These are phyloP conservation scores for Nannizzia gypsea DNA, from an alignment of 2,329 filamentous ascomycete genomes.

Conservation along the genomic window DNA sequence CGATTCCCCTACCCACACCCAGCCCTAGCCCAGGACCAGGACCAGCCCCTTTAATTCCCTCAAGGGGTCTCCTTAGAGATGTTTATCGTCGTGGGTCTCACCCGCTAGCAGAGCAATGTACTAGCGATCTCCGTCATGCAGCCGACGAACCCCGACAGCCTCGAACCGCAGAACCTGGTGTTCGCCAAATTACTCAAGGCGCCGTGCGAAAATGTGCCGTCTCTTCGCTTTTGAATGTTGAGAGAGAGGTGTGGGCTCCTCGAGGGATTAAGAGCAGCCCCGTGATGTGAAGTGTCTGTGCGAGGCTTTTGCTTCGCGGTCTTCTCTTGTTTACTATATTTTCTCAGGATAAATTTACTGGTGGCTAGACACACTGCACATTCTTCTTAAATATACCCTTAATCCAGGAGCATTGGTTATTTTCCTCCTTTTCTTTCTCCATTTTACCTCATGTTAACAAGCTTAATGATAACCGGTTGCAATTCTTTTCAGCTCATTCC, in stretches of 20 bases:
- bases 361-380: neutral
- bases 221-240: slow-evolving; percentile 17
- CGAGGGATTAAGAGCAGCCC: slow-evolving; percentile 5
- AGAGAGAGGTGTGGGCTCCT: slow-evolving; percentile 12
- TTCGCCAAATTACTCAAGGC: slow-evolving; percentile 7
- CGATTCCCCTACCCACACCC: slow-evolving; percentile 17
- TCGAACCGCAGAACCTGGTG: neutral
- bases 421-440: neutral
- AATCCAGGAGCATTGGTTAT: neutral
- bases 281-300: neutral
- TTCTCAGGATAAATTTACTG: neutral
- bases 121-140: slow-evolving; percentile 6
- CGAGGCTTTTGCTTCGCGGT: neutral
- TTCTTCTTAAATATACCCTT: neutral
- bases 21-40: slow-evolving; percentile 13
- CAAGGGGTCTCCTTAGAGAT: neutral
- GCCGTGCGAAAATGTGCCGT: slow-evolving; percentile 18
- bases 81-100: neutral
- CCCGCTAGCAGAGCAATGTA: neutral
- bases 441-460: neutral
- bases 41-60: neutral
- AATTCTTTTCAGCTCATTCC: neutral
- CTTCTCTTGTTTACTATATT: neutral
- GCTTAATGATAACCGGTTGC: neutral
- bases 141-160: slow-evolving; percentile 6